Conservation (phyloP, 768 basidiomycete species). For the Amanita phalloides region DNA sequence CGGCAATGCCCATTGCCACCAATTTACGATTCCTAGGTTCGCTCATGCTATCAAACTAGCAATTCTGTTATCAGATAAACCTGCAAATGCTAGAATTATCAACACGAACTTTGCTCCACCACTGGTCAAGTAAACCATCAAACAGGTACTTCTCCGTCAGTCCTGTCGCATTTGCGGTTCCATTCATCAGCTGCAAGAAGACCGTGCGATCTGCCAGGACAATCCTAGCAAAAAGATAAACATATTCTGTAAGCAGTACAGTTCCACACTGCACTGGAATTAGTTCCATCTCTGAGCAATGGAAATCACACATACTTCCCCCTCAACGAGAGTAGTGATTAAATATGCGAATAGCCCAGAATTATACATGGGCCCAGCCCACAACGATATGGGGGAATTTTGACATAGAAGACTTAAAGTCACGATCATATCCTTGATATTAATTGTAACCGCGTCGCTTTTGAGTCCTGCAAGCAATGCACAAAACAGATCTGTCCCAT, state of each 20-base stretch:
- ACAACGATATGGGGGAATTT: constrained; percentile 46
- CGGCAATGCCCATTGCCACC: constrained; percentile 71
- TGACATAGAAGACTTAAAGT: constrained; percentile 53
- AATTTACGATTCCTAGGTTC: constrained; percentile 80
- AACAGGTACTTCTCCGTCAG: constrained; percentile 45
- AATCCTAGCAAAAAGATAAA: constrained; percentile 69
- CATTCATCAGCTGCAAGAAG: constrained; percentile 63
- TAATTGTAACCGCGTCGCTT: constrained; percentile 36
- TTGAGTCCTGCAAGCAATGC: constrained; percentile 43
- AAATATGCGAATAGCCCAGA: constrained; percentile 65
- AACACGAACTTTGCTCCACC: constrained; percentile 63
- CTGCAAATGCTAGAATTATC: neutral
- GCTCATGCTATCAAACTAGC: constrained; percentile 84
- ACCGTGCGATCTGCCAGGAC: constrained; percentile 52
- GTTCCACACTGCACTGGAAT: constrained; percentile 24
- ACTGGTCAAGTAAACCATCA: constrained; percentile 64
- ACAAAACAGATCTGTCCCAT: constrained; percentile 44
- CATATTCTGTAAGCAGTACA: constrained; percentile 51
- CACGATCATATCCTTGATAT: constrained; percentile 54
- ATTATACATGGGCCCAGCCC: constrained; percentile 65
- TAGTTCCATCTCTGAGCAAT: constrained; percentile 3
- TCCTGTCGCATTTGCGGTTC: constrained; percentile 37
- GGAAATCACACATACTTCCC: constrained; percentile 38
- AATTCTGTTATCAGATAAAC: neutral
- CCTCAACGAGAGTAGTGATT: constrained; percentile 48